Evolutionary conservation across 140 eudicot species (phyloP).

Genomic region (Flaveria floridana): DNA sequence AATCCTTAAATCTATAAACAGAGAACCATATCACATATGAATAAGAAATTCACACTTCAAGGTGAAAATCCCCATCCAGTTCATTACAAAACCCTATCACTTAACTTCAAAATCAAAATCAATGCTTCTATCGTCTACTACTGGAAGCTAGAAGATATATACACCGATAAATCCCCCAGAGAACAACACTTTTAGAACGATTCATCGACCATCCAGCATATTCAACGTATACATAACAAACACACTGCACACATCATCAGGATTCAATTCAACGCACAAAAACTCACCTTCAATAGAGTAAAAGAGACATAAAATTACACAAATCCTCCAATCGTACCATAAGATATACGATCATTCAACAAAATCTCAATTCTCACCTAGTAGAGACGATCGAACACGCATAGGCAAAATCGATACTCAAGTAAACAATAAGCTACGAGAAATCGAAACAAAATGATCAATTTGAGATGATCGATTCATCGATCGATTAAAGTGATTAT

Average conservation of each 20-base stretch:
- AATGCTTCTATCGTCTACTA: background rate
- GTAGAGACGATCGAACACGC: background rate
- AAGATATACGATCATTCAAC: background rate
- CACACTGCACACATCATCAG: background rate
- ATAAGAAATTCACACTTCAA: background rate
- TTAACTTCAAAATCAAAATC: background rate
- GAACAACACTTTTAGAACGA: background rate
- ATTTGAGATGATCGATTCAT: constrained; percentile 1
- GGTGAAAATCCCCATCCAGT: background rate
- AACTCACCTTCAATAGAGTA: constrained; percentile 7
- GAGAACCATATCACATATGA: background rate
- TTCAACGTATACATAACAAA: background rate
- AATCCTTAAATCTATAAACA: background rate
- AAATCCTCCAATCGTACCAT: background rate
- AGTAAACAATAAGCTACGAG: constrained; percentile 1
- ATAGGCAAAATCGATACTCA: background rate
- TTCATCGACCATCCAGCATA: background rate
- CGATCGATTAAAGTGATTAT: background rate
- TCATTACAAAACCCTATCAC: background rate
- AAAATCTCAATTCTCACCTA: background rate
- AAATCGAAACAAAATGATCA: constrained; percentile 9
- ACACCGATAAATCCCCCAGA: background rate
- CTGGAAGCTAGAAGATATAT: background rate
- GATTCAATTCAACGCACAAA: background rate
- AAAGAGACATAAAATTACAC: background rate